Percentiles rank a stretch among this genome's conserved stretches.
Conservation (phyloP, 192 early-diverging fungal genomes). For the Lunasporangiospora selenospora region DNA sequence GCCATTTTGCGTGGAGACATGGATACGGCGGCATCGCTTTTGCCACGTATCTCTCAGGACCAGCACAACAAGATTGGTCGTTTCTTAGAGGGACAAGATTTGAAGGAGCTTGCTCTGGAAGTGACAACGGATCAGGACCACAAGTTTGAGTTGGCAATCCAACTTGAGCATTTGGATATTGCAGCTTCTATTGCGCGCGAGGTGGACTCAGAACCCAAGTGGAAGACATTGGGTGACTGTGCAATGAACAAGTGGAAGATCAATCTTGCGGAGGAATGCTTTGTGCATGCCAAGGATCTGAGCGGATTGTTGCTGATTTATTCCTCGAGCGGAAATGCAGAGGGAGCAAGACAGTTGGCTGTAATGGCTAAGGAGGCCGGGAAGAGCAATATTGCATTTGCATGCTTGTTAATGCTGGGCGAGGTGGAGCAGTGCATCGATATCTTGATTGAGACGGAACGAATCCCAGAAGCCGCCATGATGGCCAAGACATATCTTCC, state of each 20-base stretch:
- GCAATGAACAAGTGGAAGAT: constrained; percentile 93
- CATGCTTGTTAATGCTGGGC: constrained; percentile 79
- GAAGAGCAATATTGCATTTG: constrained; percentile 94
- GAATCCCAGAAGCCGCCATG: constrained; percentile 97
- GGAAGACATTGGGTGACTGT: constrained; percentile 92
- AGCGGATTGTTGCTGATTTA: constrained; percentile 92
- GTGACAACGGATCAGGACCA: constrained; percentile 96
- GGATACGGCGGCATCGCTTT: constrained; percentile 76
- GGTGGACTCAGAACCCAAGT: constrained; percentile 87
- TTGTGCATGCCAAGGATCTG: constrained; percentile 87
- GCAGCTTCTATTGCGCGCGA: constrained; percentile 90
- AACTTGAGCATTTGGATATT: constrained; percentile 82
- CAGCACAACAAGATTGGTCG: constrained; percentile 92
- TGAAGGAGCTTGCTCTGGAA: constrained; percentile 92
- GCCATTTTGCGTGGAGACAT: constrained; percentile 95
- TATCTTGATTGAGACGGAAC: constrained; percentile 83
- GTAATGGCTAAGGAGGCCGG: constrained; percentile 69
- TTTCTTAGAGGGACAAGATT: constrained; percentile 93
- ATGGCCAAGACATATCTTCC: constrained; percentile 92
- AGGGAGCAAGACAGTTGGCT: constrained; percentile 81
- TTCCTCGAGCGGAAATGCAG: constrained; percentile 85
- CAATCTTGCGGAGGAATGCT: constrained; percentile 88
- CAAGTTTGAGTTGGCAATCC: constrained; percentile 94
- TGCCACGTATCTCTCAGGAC: constrained; percentile 87
- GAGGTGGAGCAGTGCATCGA: constrained; percentile 85